phyloP scores from a whole-genome alignment of 148 eudicot genomes.

The Spergularia marina region DNA sequence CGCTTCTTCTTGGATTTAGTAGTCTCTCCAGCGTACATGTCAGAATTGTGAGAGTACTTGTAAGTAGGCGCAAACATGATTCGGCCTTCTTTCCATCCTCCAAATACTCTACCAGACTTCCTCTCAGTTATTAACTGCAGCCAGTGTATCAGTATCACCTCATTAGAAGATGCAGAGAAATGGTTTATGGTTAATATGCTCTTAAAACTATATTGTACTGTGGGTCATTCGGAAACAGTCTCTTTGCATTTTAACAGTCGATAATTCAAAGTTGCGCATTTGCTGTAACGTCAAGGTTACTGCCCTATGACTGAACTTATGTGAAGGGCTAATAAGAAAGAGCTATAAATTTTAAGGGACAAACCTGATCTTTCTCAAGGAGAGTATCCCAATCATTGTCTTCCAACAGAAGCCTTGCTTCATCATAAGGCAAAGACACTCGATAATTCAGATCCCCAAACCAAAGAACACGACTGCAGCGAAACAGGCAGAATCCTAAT shows the following conservation, averaged over 20 bases:
- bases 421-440: slow-evolving; percentile 72
- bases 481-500: background rate
- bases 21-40: slow-evolving; percentile 70
- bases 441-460: slow-evolving; percentile 89
- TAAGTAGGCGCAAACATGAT: slow-evolving; percentile 78
- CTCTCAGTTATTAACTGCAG: slow-evolving; percentile 55
- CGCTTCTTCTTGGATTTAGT: slow-evolving; percentile 74
- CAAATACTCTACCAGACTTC: slow-evolving; percentile 64
- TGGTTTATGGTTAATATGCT: too few relatives aligned
- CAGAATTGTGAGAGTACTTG: slow-evolving; percentile 80
- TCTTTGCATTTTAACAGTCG: too few relatives aligned
- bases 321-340: too few relatives aligned
- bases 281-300: too few relatives aligned
- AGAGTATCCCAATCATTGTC: slow-evolving; percentile 68
- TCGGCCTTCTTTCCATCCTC: slow-evolving; percentile 68
- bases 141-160: background rate
- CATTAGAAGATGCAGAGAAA: background rate
- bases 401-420: slow-evolving; percentile 58
- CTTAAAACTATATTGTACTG: too few relatives aligned
- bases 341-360: slow-evolving; percentile 6
- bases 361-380: slow-evolving; percentile 80
- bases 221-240: too few relatives aligned
- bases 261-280: too few relatives aligned
- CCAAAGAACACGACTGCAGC: slow-evolving; percentile 75
- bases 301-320: too few relatives aligned